Evolutionary conservation across 2,329 filamentous ascomycete genomes (phyloP).

Genomic region (Fusarium falciforme): DNA sequence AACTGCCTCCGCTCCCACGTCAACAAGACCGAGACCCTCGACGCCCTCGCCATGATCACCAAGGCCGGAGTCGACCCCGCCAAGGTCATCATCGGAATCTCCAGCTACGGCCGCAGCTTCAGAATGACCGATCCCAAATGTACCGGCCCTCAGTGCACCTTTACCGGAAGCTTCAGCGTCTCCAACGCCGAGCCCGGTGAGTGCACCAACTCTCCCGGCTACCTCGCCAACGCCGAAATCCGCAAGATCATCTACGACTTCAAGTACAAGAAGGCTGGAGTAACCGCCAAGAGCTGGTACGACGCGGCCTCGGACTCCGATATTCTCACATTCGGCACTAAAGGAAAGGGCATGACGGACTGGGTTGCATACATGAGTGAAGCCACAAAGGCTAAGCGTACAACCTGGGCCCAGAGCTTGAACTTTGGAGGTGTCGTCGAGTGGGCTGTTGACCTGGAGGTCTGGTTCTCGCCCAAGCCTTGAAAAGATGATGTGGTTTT

Average conservation of each 20-base stretch:
- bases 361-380: slow-evolving; percentile 48
- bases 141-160: slow-evolving; percentile 39
- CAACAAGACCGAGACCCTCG: slow-evolving; percentile 53
- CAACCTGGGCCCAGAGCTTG: slow-evolving; percentile 29
- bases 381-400: slow-evolving; percentile 38
- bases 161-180: slow-evolving; percentile 38
- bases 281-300: slow-evolving; percentile 32
- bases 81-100: slow-evolving; percentile 47
- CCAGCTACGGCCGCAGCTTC: slow-evolving; percentile 46
- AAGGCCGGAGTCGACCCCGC: slow-evolving; percentile 49
- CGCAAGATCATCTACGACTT: slow-evolving; percentile 40
- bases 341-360: slow-evolving; percentile 38
- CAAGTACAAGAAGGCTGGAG: slow-evolving; percentile 25
- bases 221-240: slow-evolving; percentile 47
- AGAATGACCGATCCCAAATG: slow-evolving; percentile 42
- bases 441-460: slow-evolving; percentile 47
- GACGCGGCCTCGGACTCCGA: slow-evolving; percentile 40
- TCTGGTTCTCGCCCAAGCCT: slow-evolving; percentile 38
- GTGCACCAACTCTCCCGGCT: slow-evolving; percentile 42
- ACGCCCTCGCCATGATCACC: slow-evolving; percentile 52
- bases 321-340: slow-evolving; percentile 36
- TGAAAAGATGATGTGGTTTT: not conserved
- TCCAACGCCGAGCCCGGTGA: slow-evolving; percentile 40
- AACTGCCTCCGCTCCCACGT: slow-evolving; percentile 53
- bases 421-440: slow-evolving; percentile 47